Base-by-base conservation (phyloP, 345 rosid species). In the Corchorus olitorius region DNA sequence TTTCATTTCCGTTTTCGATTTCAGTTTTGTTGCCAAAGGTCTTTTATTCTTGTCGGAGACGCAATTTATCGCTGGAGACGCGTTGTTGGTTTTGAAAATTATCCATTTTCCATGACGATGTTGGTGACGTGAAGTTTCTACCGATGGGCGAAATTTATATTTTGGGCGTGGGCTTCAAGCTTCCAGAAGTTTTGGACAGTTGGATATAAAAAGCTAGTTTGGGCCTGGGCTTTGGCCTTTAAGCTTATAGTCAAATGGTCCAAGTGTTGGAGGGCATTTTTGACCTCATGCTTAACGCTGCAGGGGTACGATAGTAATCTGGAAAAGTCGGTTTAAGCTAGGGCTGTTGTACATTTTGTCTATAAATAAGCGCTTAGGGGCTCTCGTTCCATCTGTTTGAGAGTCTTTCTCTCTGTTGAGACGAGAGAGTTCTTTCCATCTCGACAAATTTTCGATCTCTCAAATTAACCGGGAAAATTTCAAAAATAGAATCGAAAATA, bases 281-380 rank as follows among this genome's bases (percentile, higher is more conserved):
- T 14, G 56, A n/a, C n/a, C 13, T 46, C 48, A 68, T 6, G 37
- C 58, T 22, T 46, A 20, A 20, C 3, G 41, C 5, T 34, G 17
- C 0, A 2, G 0, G 0, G 0, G 0, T 5, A 37, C 33, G 43
- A 46, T 73, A 73, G 58, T 17, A 20, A 39, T 59, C 65, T 7
- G 17, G 27, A 16, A 20, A 59, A 16, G 71, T 66, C 34, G 54
- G 71, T 46, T 3, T 11, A 19, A 19, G 10, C 72, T 73, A 60
- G 76, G 68, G 68, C 58, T 73, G 33, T 68, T 49, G 22, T 19
- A 10, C 27, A 27, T 27, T 62, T 62, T 33, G 59, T 48, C 70
- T 62, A 74, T 74, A 74, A 74, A 74, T 74, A 74, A 16, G 77
- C 15, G 48, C 49, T 34, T 50, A 48, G 59, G 58, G 76, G 0